Base-by-base conservation (phyloP, 768 basidiomycete species). In the Serendipita sp. region DNA sequence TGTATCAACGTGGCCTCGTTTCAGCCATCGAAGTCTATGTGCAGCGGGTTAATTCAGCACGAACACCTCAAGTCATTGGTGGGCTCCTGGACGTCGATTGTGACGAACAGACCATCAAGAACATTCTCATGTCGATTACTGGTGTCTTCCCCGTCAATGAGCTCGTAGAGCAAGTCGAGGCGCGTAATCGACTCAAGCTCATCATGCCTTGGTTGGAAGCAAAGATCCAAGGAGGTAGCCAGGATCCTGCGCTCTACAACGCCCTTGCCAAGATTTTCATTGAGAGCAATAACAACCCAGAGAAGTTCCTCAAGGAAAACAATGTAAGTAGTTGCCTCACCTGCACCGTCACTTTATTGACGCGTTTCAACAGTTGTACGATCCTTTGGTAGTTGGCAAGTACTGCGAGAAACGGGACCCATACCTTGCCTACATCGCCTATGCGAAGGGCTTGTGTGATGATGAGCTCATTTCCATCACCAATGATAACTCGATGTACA, bases 1-100 rank as follows among this genome's bases (percentile, higher is more conserved):
- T 99, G 22, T 99, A 98, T 75, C 96, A 98, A 76, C 97, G 98
- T 71, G 89, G 90, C 43, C 82, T 97, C 60, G 86, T 83, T 62
- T 91, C 91, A 75, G 96, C 95, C 76, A 99, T 99, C 74, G 96
- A 99, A 77, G 92, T 98, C n/a, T 99, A 99, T 73, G 96, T 99
- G 3, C 94, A 97, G 70, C 85, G 90, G 7, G 96, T 98, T 74
- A 98, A 99, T 77, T 93, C 96, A 31, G 85, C 90, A 60, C 82
- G 96, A 61, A 96, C 95, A 7, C 96, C 96, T 26, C 94, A 98
- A 74, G 96, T 99, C 65, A 79, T 98, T 64, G 96, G 96, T 68
- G 96, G 93, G 33, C 76, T 99, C 28, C 81, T 99, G 65, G 96
- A 99, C 70, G 96, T 98, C 33, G 96, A 99, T 71, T 98, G 96